Evolutionary conservation across 2,329 filamentous ascomycete species (phyloP).

Genomic region (Apiospora malaysiana): DNA sequence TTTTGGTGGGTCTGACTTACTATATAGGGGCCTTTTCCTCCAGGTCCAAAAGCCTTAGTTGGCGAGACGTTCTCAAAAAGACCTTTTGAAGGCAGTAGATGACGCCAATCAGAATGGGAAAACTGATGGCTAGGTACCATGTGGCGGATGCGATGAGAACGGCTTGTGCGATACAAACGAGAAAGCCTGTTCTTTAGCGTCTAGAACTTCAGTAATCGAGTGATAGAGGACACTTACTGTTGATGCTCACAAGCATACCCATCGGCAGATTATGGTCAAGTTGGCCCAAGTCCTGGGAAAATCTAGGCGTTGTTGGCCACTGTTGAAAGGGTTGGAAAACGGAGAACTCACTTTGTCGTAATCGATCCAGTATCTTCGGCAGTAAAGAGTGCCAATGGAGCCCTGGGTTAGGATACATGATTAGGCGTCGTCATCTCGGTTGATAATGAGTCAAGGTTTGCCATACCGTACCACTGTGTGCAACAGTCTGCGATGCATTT

Average conservation of each 20-base stretch:
- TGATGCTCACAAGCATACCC: constrained; percentile 21
- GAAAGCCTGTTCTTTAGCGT: constrained; percentile 1
- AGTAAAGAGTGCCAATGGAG: constrained; percentile 10
- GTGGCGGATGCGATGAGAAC: constrained; percentile 19
- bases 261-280: constrained; percentile 20
- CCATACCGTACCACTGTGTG: constrained; percentile 18
- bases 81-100: constrained; percentile 60
- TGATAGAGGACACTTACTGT: constrained; percentile 1
- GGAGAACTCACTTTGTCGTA: constrained; percentile 16
- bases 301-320: neutral
- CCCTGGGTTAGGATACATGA: neutral
- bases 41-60: constrained; percentile 65
- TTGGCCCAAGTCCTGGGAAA: constrained; percentile 19
- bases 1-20: constrained; percentile 37
- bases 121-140: constrained; percentile 47
- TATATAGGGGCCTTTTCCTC: constrained; percentile 66
- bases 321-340: neutral
- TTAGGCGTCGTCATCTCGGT: neutral
- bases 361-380: constrained; percentile 20
- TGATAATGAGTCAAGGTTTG: too few species aligned
- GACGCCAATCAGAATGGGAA: constrained; percentile 53
- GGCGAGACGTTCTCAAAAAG: constrained; percentile 65
- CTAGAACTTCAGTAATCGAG: neutral
- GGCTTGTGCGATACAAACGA: constrained; percentile 20
- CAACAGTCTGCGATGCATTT: constrained; percentile 15